Percentiles rank a stretch among this genome's conserved stretches.
These are phyloP conservation scores for Cercophora sp. DNA, from an alignment of 495 filamentous ascomycete species.

Conservation along the genomic window DNA sequence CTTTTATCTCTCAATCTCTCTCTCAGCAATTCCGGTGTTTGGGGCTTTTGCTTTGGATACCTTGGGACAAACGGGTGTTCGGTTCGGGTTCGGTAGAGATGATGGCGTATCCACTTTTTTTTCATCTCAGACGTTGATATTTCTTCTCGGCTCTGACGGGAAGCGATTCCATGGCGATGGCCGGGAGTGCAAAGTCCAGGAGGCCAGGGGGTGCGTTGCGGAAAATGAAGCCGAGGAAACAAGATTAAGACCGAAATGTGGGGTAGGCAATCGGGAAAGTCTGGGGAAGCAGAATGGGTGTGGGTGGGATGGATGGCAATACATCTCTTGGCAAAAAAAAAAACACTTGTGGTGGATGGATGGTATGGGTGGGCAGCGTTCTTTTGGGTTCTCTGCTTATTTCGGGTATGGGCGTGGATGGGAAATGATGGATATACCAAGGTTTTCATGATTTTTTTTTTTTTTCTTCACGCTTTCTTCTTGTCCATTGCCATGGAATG, in stretches of 20 bases:
- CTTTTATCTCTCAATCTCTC: background rate
- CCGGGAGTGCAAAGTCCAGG: background rate
- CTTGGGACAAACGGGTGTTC: too few species aligned
- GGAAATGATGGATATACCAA: constrained; percentile 11
- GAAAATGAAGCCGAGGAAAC: constrained; percentile 2
- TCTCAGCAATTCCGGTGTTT: too few species aligned
- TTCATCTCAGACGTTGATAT: background rate
- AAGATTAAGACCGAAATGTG: background rate
- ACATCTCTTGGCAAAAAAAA: constrained; percentile 3
- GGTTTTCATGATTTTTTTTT: background rate
- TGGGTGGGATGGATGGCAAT: background rate
- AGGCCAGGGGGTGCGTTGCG: background rate
- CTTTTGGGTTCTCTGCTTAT: too few species aligned
- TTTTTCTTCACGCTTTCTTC: background rate
- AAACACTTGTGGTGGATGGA: too few species aligned
- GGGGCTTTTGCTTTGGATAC: too few species aligned
- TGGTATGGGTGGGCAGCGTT: too few species aligned
- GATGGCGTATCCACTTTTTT: background rate
- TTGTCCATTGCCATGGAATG: background rate
- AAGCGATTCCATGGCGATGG: constrained; percentile 6
- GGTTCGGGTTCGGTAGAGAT: background rate
- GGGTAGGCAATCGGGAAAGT: background rate
- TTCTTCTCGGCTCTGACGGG: constrained; percentile 4
- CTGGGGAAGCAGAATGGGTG: background rate
- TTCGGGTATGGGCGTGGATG: too few species aligned